A percentile compares a stretch with the other conserved stretches of the same genome.
Evolutionary conservation across 2,329 filamentous ascomycete species (phyloP).

Genomic region (Dothistroma pini): DNA sequence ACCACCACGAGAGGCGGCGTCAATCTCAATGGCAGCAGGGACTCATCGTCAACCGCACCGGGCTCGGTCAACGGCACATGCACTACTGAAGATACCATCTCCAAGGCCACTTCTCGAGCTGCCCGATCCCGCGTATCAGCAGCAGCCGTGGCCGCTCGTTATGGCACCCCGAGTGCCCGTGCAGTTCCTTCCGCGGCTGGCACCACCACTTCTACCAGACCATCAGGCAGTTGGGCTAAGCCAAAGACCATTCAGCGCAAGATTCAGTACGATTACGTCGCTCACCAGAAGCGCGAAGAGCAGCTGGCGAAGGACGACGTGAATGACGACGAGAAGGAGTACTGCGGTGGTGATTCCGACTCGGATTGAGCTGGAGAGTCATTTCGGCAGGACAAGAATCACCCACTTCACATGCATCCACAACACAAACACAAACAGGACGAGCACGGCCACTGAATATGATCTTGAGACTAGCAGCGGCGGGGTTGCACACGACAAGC

Average conservation of each 20-base stretch:
- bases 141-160: not conserved
- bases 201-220: not conserved
- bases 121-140: not conserved
- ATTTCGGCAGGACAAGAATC: not conserved
- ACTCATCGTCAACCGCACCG: not conserved
- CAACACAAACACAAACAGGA: not conserved
- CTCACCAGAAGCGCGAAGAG: not conserved
- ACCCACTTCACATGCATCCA: not conserved
- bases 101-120: not conserved
- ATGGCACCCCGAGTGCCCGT: not conserved
- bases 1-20: constrained; percentile 12
- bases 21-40: constrained; percentile 7
- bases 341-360: not conserved
- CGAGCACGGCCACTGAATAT: not conserved
- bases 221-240: not conserved
- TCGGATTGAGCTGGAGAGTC: not conserved
- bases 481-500: not conserved
- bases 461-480: not conserved
- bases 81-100: not conserved
- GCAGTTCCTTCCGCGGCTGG: not conserved
- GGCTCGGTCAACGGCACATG: not conserved
- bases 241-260: constrained; percentile 1
- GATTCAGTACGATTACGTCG: not conserved
- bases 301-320: not conserved
- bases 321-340: not conserved